Percentiles rank a stretch among this genome's conserved stretches.
phyloP scores from a whole-genome alignment of 2,329 filamentous ascomycete genomes.

The Cadophora malorum region DNA sequence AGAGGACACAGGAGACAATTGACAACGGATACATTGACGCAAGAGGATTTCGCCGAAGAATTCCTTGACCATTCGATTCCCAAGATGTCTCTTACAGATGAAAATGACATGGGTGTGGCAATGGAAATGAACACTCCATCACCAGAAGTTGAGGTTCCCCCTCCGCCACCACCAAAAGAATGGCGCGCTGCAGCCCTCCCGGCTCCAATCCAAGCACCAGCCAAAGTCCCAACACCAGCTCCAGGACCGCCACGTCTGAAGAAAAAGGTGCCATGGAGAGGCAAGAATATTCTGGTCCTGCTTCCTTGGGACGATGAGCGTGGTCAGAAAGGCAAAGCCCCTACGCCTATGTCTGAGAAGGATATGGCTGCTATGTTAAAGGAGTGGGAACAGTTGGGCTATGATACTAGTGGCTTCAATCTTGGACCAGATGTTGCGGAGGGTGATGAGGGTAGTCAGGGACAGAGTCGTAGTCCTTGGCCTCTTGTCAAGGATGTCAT shows the following conservation, averaged over 20 bases:
- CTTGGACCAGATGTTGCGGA: constrained; percentile 52
- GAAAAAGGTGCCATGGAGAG: constrained; percentile 78
- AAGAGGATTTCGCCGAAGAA: constrained; percentile 42
- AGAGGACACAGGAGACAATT: constrained; percentile 44
- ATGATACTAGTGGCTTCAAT: constrained; percentile 72
- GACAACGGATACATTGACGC: constrained; percentile 44
- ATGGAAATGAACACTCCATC: constrained; percentile 31
- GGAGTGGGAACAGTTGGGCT: constrained; percentile 73
- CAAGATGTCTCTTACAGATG: constrained; percentile 38
- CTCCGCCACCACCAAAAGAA: constrained; percentile 44
- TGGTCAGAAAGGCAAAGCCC: constrained; percentile 61
- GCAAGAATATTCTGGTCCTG: constrained; percentile 75
- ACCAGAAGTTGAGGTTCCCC: constrained; percentile 49
- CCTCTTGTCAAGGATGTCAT: constrained; percentile 66
- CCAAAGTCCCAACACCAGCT: constrained; percentile 39
- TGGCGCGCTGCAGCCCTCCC: constrained; percentile 38
- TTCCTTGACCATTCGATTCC: constrained; percentile 35
- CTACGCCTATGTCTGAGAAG: constrained; percentile 59
- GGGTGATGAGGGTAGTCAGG: constrained; percentile 35
- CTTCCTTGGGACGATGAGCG: constrained; percentile 72
- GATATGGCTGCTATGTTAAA: constrained; percentile 68
- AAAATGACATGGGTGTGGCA: constrained; percentile 32
- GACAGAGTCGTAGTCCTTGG: constrained; percentile 72
- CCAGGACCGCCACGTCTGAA: constrained; percentile 62
- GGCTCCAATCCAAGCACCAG: constrained; percentile 26